A percentile compares a stretch with the other conserved stretches of the same genome.
These are phyloP conservation scores for Nymphaea thermarum DNA, from an alignment of 164 flowering plant species.

Conservation along the genomic window DNA sequence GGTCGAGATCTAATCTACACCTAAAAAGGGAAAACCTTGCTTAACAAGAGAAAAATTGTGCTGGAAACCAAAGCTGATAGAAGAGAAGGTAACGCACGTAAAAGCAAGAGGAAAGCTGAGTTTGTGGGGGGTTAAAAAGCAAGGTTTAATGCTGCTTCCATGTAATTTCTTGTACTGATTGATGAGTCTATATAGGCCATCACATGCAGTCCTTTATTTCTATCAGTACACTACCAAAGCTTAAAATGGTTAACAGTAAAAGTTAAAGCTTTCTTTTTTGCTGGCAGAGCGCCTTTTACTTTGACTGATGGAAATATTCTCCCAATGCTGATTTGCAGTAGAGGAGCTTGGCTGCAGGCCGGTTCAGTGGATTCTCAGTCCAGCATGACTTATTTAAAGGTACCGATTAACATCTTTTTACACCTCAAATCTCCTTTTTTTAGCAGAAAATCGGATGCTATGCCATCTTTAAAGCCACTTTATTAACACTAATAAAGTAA, in stretches of 20 bases:
- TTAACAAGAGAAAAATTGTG: constrained; percentile 25
- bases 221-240: constrained; percentile 17
- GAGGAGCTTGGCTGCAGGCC: constrained; percentile 85
- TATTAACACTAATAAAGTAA: too few species aligned
- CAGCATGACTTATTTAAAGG: constrained; percentile 53
- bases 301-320: constrained; percentile 51
- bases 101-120: constrained; percentile 4
- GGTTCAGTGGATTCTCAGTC: constrained; percentile 44
- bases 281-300: constrained; percentile 26
- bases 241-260: constrained; percentile 15
- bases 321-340: constrained; percentile 37
- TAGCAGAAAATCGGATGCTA: background rate
- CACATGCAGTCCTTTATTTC: constrained; percentile 29
- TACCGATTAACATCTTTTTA: constrained; percentile 16
- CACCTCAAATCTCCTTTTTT: constrained; percentile 9
- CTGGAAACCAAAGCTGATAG: constrained; percentile 24
- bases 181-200: constrained; percentile 43
- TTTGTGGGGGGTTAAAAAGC: constrained; percentile 22
- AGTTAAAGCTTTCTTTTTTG: constrained; percentile 28
- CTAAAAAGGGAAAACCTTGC: background rate
- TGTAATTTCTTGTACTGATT: constrained; percentile 16
- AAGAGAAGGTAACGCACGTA: constrained; percentile 19
- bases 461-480: too few species aligned
- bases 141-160: constrained; percentile 28
- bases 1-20: constrained; percentile 25